phyloP scores from a whole-genome alignment of 2,329 filamentous ascomycete genomes.

The Fusarium sp. region DNA sequence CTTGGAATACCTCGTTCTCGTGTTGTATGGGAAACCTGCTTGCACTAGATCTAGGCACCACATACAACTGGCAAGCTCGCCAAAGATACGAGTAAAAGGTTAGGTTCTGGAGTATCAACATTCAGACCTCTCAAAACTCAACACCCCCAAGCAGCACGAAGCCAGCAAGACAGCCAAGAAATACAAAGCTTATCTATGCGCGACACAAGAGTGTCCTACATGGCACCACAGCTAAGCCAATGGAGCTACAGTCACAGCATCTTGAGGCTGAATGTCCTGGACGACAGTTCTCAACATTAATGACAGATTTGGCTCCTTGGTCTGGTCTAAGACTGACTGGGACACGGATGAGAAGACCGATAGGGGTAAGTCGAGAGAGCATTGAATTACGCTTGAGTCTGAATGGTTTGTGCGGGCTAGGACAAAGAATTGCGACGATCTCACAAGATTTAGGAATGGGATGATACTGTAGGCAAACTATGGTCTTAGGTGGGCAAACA shows the following conservation, averaged over 20 bases:
- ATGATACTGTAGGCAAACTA: neutral
- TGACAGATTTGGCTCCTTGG: neutral
- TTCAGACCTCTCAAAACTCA: too few relatives aligned
- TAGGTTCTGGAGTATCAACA: too few relatives aligned
- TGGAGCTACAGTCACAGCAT: neutral
- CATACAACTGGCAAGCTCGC: too few relatives aligned
- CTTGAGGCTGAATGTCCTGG: neutral
- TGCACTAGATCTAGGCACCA: too few relatives aligned
- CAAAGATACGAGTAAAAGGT: too few relatives aligned
- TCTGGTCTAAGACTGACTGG: neutral
- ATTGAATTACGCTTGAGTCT: neutral
- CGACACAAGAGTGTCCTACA: neutral
- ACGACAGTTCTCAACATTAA: neutral
- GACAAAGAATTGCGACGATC: neutral
- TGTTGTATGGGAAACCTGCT: too few relatives aligned
- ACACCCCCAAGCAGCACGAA: too few relatives aligned
- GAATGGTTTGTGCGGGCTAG: too few relatives aligned
- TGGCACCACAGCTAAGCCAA: neutral
- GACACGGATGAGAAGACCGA: neutral
- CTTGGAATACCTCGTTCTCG: too few relatives aligned
- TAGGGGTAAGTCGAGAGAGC: neutral
- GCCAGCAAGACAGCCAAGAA: too few relatives aligned
- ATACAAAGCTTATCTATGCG: neutral
- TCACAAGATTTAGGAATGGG: neutral
- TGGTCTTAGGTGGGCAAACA: neutral